Base-by-base conservation (phyloP, 2,329 filamentous ascomycete genomes). In the Paracorniculantispora psalliotae region DNA sequence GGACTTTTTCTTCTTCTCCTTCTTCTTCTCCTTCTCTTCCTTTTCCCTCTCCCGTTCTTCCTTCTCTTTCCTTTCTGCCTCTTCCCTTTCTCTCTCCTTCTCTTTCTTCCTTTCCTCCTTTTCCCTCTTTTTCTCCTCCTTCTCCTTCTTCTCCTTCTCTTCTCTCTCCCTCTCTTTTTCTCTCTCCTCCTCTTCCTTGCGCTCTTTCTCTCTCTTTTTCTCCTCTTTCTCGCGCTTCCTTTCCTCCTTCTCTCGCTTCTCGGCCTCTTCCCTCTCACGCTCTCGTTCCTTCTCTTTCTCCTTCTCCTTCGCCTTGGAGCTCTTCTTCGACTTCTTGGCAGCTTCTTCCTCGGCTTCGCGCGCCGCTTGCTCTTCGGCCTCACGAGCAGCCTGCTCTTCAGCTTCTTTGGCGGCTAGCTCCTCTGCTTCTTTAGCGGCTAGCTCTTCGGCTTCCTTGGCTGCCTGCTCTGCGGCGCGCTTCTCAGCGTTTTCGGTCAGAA, bases 301-400 rank as follows among this genome's bases (percentile, higher is more conserved):
- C 75, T 48, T 75, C 72, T 7, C 72, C 73, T 59, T 78, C 73
- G 26, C 71, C 70, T 3, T 72, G 69, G 26, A 68, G 68, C 33
- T 68, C 63, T 30, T 71, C 67, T 51, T 69, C 67, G n/a, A 69
- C 64, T 60, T 71, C 67, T 66, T 67, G 6, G 66, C 66, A 25
- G 69, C 69, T 51, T 72, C 68, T 47, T 72, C 68, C 57, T 73
- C 69, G 3, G 65, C 67, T 1, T 68, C 63, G 35, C 61, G 59
- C 15, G 62, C 63, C 23, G 61, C 66, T 53, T 61, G 61, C 25
- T 64, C 66, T 26, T 64, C 61, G 1, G 65, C 62, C 4, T 63
- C 64, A 19, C 66, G 60, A 17, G 56, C 50, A 51, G 62, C 67
- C 30, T 59, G 61, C 23, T 67, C 62, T 59, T 73, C 69, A 2